Percentiles rank a stretch among this genome's conserved stretches.
Evolutionary conservation across 2,329 filamentous ascomycete genomes (phyloP).

Genomic region (Cryphonectria parasitica): DNA sequence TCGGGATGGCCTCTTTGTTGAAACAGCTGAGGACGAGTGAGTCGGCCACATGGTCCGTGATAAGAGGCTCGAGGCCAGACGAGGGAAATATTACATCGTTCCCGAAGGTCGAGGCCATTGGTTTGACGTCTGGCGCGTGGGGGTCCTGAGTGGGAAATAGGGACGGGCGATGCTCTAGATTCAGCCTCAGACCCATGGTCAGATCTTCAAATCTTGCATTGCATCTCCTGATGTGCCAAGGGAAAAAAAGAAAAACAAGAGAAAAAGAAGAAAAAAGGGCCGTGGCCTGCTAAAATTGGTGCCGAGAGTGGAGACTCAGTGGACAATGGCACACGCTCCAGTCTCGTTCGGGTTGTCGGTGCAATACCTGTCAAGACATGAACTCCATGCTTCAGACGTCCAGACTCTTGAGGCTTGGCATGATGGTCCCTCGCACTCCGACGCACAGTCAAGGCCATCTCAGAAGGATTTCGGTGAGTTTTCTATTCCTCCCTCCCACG

Average conservation of each 20-base stretch:
- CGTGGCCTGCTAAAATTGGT: not conserved
- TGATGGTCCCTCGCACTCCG: too few relatives aligned
- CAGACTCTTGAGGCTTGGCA: too few relatives aligned
- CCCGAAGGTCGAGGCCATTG: not conserved
- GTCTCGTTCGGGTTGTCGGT: too few relatives aligned
- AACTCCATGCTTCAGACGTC: too few relatives aligned
- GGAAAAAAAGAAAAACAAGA: not conserved
- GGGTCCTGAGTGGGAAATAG: not conserved
- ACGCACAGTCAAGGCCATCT: too few relatives aligned
- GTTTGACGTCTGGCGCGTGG: conserved; percentile 4
- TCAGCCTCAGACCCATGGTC: conserved; percentile 3
- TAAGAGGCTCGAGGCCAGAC: not conserved
- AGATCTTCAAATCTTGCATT: not conserved
- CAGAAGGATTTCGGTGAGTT: too few relatives aligned
- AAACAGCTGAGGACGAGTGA: not conserved
- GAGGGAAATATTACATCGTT: not conserved
- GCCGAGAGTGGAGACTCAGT: not conserved
- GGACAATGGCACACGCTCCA: not conserved
- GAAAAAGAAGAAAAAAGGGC: not conserved
- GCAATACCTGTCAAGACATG: too few relatives aligned
- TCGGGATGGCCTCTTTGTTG: not conserved
- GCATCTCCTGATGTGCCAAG: not conserved
- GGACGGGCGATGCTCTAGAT: not conserved
- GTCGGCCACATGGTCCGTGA: not conserved
- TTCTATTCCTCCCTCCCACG: too few relatives aligned